These are phyloP conservation scores for Volvox carteri DNA, from an alignment of 163 green algal species.

Conservation along the genomic window DNA sequence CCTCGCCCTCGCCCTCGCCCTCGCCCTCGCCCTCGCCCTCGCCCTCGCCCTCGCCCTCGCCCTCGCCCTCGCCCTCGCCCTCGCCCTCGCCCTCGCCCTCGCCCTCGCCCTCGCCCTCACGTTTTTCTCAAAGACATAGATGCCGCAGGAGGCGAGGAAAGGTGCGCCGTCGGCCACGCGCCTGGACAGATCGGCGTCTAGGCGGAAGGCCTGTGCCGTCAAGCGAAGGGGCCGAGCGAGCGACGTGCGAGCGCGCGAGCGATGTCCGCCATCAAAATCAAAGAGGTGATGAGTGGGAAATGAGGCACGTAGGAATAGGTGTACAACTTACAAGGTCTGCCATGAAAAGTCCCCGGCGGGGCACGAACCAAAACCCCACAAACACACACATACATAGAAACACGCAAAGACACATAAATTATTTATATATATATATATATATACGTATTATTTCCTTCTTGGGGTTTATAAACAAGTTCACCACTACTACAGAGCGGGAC, in stretches of 20 bases:
- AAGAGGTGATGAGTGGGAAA: background rate
- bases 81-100: background rate
- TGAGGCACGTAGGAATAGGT: background rate
- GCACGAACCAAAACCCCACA: no score
- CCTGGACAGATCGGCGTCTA: background rate
- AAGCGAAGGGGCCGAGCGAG: background rate
- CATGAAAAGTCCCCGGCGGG: no score
- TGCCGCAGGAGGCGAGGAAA: slow-evolving; percentile 68
- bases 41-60: background rate
- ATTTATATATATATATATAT: no score
- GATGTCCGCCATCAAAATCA: background rate
- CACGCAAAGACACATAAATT: no score
- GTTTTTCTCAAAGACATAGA: slow-evolving; percentile 93
- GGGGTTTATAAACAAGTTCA: no score
- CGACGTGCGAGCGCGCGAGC: no score
- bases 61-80: no score
- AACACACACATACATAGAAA: no score
- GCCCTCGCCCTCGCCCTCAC: background rate
- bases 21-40: background rate
- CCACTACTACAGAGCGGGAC: no score
- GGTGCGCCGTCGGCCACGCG: slow-evolving; percentile 16
- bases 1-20: background rate
- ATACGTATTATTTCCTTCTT: no score
- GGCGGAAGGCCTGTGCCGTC: slow-evolving; percentile 7
- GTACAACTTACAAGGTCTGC: background rate